Evolutionary conservation across 2,329 filamentous ascomycete genomes (phyloP), one percentile per base, ranked within the genome.

Genomic region (Uncinocarpus reesii): DNA sequence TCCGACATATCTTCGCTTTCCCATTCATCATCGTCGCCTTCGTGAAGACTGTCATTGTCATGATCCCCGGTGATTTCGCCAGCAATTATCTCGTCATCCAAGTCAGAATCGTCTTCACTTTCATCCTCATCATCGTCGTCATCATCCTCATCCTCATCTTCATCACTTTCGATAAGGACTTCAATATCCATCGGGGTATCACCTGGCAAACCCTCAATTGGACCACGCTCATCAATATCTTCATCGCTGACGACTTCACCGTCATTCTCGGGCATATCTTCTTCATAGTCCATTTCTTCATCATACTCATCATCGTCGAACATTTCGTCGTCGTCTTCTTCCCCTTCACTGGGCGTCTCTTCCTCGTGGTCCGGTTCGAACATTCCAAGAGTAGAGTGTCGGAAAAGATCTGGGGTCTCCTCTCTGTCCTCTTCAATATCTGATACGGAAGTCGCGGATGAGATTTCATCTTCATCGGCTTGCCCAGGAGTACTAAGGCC

Each of bases 361-460:
- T 86, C 83, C 52, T 88, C 83, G 50, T 84, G 79, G 42, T 82
- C 79, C 55, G 85, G 83, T 63, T 96, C 92, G 46, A 95, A 81
- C 81, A 96, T 93, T 42, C 92, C 90, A 18, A 98, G 73, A 1
- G 93, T 87, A 1, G 92, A 96, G 65, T 96, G 95, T 46, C 93
- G 84, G 71, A 95, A 96, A 16, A 98, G 76, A 67, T 98, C 92
- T 24, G 93, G 92, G 4, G 93, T 98, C 63, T 96, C 92, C 65
- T 95, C 88, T 37, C 88, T 82, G 48, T 86, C 83, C 52, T 89
- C 85, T 34, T 89, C 85, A 43, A 88, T 72, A 54, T 95, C 89
- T 8, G 90, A 95, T 20, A 94, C 79, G 0, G 90, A 95, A 3
- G 88, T 93, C 2, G 84, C 80, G 8, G 86, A 92, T 1, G 82